Percentiles rank a stretch among this genome's conserved stretches.
phyloP scores from a whole-genome alignment of 2,329 filamentous ascomycete genomes.

The Calonectria honghensis region DNA sequence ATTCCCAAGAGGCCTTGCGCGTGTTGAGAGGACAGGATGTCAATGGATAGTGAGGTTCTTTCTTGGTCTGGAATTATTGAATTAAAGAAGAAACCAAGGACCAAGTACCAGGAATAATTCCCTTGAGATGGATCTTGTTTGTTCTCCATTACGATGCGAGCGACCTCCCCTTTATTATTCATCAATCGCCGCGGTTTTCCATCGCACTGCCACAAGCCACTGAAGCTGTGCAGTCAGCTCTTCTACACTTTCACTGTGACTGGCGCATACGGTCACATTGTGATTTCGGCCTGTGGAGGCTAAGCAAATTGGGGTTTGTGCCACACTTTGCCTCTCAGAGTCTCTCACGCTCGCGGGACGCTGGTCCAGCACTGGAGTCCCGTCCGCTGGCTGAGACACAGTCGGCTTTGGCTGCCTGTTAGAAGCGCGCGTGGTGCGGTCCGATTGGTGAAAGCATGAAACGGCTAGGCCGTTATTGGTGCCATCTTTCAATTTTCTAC shows the following conservation, averaged over 20 bases:
- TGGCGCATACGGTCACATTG: background rate
- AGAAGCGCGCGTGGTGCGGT: background rate
- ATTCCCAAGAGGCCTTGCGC: background rate
- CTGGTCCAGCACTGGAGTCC: background rate
- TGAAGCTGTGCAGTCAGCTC: background rate
- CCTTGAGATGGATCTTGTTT: background rate
- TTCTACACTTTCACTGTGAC: background rate
- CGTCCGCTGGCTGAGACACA: background rate
- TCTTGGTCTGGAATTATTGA: background rate
- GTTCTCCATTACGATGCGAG: background rate
- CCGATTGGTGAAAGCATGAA: background rate
- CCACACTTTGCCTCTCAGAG: background rate
- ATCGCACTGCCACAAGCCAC: background rate
- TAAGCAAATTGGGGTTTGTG: background rate
- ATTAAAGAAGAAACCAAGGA: background rate
- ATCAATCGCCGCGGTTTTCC: background rate
- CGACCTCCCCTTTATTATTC: background rate
- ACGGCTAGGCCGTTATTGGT: conserved; percentile 1
- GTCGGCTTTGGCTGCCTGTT: background rate
- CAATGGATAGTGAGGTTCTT: background rate
- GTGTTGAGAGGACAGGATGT: background rate
- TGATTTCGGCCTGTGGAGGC: background rate
- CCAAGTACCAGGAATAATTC: background rate
- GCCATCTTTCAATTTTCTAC: background rate
- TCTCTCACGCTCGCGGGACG: background rate